These are phyloP conservation scores for Tolypocladium pustulatum DNA, from an alignment of 2,329 filamentous ascomycete genomes.

Conservation along the genomic window DNA sequence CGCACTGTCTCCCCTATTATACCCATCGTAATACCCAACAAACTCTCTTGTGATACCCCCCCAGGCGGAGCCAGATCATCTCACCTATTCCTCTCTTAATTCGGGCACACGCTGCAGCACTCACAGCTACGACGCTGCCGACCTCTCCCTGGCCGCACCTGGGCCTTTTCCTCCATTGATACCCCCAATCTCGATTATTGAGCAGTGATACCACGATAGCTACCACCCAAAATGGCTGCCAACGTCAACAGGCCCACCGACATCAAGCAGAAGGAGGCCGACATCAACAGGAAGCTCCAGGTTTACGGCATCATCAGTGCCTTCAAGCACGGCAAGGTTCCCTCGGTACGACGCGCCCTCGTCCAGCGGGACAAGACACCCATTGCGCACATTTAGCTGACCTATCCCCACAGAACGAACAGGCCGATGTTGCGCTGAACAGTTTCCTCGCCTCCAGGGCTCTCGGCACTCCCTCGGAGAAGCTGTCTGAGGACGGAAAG, in stretches of 20 bases:
- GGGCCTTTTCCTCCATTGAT: not conserved
- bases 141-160: not conserved
- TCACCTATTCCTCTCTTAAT: constrained; percentile 1
- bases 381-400: not conserved
- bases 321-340: constrained; percentile 81
- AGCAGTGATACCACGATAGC: constrained; percentile 5
- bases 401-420: constrained; percentile 57
- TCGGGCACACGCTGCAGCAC: not conserved
- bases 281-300: constrained; percentile 91
- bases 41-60: constrained; percentile 18
- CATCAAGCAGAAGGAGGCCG: constrained; percentile 65
- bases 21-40: constrained; percentile 11
- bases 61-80: not conserved
- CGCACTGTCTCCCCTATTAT: constrained; percentile 7
- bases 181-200: not conserved
- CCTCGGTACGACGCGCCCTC: constrained; percentile 54
- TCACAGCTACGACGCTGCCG: not conserved
- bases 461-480: constrained; percentile 58
- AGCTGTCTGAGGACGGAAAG: constrained; percentile 75
- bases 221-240: constrained; percentile 20
- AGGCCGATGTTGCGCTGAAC: constrained; percentile 92
- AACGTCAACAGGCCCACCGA: constrained; percentile 66
- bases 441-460: constrained; percentile 66
- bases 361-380: not conserved
- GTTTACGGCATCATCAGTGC: constrained; percentile 83